Conservation (phyloP, 2,329 filamentous ascomycete genomes). For the Tolypocladium ovalisporum region DNA sequence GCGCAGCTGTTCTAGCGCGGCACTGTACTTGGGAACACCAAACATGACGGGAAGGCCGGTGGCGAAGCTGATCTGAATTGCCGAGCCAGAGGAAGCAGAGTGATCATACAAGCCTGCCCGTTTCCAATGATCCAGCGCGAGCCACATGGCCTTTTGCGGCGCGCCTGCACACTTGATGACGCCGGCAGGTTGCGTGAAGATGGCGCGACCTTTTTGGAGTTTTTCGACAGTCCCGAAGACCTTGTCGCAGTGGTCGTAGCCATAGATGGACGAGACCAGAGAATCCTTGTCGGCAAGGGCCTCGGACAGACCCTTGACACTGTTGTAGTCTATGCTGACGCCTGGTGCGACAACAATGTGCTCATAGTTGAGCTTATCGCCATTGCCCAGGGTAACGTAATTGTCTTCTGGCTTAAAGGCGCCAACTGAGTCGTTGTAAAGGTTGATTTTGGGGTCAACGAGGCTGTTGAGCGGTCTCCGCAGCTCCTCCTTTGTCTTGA, state of each 20-base stretch:
- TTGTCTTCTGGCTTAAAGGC: slow-evolving; percentile 46
- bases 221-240: slow-evolving; percentile 35
- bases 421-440: slow-evolving; percentile 43
- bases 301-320: slow-evolving; percentile 44
- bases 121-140: slow-evolving; percentile 50
- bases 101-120: slow-evolving; percentile 36
- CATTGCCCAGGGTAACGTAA: slow-evolving; percentile 40
- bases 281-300: slow-evolving; percentile 36
- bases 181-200: slow-evolving; percentile 50
- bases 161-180: slow-evolving; percentile 51
- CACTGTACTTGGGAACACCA: slow-evolving; percentile 48
- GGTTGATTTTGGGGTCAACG: slow-evolving; percentile 48
- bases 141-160: slow-evolving; percentile 53
- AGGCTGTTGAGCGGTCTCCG: slow-evolving; percentile 37
- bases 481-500: slow-evolving; percentile 51
- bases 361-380: slow-evolving; percentile 48
- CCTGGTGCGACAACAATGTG: slow-evolving; percentile 54
- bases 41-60: slow-evolving; percentile 48
- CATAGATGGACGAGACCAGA: slow-evolving; percentile 45
- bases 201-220: slow-evolving; percentile 37
- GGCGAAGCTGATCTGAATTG: slow-evolving; percentile 42
- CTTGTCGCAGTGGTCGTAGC: slow-evolving; percentile 44
- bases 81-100: slow-evolving; percentile 23
- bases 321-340: slow-evolving; percentile 37
- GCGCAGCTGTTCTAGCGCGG: slow-evolving; percentile 40